Base-by-base conservation (phyloP, 2,329 filamentous ascomycete species). In the Fusarium sp. region DNA sequence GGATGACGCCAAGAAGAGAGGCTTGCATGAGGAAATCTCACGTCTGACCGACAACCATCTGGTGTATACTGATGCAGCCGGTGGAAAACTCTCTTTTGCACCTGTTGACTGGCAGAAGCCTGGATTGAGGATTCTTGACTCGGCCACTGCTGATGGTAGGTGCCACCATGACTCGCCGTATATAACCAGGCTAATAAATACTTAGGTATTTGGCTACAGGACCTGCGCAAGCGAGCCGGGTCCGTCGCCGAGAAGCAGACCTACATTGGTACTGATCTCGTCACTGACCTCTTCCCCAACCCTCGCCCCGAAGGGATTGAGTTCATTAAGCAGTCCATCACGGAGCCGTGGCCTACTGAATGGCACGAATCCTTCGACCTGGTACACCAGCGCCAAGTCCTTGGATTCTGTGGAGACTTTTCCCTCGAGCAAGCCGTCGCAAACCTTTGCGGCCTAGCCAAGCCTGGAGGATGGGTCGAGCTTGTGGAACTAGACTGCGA, bases 401-500 rank as follows among this genome's bases (percentile, higher is more conserved):
- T 54, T 7, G 51, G 51, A 14, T 54, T 47, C 40, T 54, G 51
- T 5, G 51, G 51, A 7, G 46, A 54, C 20, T 54, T 54, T 30
- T 54, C 51, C 1, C 41, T 54, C 3, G 51, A 54, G 27, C 51
- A 54, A n/a, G 51, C 51, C 4, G 51, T 54, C 5, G 51, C 51
- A 1, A 54, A 54, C 7, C 51, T 54, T 30, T 54, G 51, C 30
- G 51, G 30, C 17, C 40, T 54, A 13, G 51, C 51, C 40, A 54
- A 54, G 3, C 40, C 51, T 11, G 51, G 51, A 8, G 51, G 51
- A 2, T 54, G 51, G 51, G 51, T 54, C 1, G 51, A 54, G 41
- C 51, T 54, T 2, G 51, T 54, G 45, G 51, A 54, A 6, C 51
- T 54, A 0, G 51, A 54, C 51, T 54, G 51, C 30, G 51, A 54